Percentiles rank a stretch among this genome's conserved stretches.
These are phyloP conservation scores for Sporothrix brunneoviolacea DNA, from an alignment of 2,329 filamentous ascomycete genomes.

Conservation along the genomic window DNA sequence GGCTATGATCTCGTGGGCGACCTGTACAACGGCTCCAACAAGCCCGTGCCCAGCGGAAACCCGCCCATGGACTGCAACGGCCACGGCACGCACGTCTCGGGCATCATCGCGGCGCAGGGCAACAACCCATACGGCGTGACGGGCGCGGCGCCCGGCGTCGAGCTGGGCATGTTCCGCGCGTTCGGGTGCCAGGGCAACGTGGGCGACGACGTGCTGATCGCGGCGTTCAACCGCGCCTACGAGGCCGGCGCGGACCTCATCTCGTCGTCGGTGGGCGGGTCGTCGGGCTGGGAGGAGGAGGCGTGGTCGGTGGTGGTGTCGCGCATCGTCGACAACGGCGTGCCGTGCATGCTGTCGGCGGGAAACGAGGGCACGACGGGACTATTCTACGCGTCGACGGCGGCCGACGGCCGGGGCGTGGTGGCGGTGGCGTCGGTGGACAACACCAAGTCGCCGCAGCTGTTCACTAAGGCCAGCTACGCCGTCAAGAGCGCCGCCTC, in stretches of 20 bases:
- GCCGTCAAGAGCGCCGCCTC: constrained; percentile 30
- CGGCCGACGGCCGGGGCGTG: constrained; percentile 41
- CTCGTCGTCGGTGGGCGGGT: constrained; percentile 46
- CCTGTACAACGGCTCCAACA: constrained; percentile 33
- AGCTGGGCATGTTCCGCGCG: constrained; percentile 49
- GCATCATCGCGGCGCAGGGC: constrained; percentile 54
- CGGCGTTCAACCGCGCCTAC: constrained; percentile 53
- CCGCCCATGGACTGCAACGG: constrained; percentile 49
- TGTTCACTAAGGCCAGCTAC: constrained; percentile 38
- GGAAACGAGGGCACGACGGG: constrained; percentile 43
- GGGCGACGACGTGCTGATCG: constrained; percentile 51
- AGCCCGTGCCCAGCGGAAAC: constrained; percentile 34
- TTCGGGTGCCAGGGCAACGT: constrained; percentile 48
- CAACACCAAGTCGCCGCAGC: constrained; percentile 29
- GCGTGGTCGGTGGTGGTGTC: constrained; percentile 44
- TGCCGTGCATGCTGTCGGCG: constrained; percentile 43
- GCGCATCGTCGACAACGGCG: constrained; percentile 48
- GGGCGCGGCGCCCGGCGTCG: constrained; percentile 51
- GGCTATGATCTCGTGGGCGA: constrained; percentile 18
- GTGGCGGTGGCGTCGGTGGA: constrained; percentile 45
- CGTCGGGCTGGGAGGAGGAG: constrained; percentile 47
- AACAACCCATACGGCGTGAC: constrained; percentile 46
- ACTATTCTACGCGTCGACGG: constrained; percentile 45
- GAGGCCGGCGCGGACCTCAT: constrained; percentile 54
- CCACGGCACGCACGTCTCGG: constrained; percentile 57